Evolutionary conservation across 108 stramenopile species (phyloP).

Genomic region (Schizochytrium sp.): DNA sequence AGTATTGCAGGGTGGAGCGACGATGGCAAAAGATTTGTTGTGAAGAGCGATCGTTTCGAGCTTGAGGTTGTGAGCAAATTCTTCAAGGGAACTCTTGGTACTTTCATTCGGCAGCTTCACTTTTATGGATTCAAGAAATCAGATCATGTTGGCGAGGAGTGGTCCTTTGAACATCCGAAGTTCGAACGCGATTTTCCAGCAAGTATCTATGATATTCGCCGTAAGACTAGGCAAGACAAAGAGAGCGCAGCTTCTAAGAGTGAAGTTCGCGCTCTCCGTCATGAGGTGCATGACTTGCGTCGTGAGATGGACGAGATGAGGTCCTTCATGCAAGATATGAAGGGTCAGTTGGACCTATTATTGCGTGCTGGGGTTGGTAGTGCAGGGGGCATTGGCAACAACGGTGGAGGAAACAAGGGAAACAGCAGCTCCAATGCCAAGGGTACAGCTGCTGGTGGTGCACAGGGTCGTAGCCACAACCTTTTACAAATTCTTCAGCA

Average conservation of each 20-base stretch:
- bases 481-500: background rate
- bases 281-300: conserved; percentile 12
- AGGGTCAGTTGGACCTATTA: background rate
- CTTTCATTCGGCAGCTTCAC: conserved; percentile 52
- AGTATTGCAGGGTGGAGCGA: conserved; percentile 45
- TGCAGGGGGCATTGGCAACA: background rate
- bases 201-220: conserved; percentile 27
- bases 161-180: conserved; percentile 44
- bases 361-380: background rate
- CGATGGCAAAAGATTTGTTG: conserved; percentile 2
- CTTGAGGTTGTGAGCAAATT: conserved; percentile 13
- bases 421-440: background rate
- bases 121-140: conserved; percentile 60
- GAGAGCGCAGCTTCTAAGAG: conserved; percentile 20
- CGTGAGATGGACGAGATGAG: background rate
- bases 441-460: background rate
- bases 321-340: background rate
- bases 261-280: conserved; percentile 39
- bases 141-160: conserved; percentile 2
- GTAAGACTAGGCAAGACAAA: background rate
- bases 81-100: conserved; percentile 26
- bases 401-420: background rate
- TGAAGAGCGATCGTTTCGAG: background rate
- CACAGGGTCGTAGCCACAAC: background rate
- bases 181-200: conserved; percentile 21